These are phyloP conservation scores for Cicer yamashitae DNA, from an alignment of 306 rosid species.

Conservation along the genomic window DNA sequence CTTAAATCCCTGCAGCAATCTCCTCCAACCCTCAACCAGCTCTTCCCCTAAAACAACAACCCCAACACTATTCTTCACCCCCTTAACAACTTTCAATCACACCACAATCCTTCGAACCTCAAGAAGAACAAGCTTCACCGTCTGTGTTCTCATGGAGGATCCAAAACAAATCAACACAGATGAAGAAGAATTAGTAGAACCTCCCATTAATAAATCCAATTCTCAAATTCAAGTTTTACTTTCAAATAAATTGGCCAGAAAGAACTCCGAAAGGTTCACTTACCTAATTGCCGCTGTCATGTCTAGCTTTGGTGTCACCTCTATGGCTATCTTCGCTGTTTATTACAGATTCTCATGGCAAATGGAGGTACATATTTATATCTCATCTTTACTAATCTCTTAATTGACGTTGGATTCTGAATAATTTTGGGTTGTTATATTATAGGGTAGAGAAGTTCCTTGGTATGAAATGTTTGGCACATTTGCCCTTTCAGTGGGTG, in stretches of 20 bases:
- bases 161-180: slow-evolving; percentile 52
- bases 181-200: slow-evolving; percentile 5
- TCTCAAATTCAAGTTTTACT: not conserved
- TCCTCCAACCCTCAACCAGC: slow-evolving; percentile 39
- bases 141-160: slow-evolving; percentile 70
- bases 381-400: no score
- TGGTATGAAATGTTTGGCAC: slow-evolving; percentile 84
- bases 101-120: slow-evolving; percentile 35
- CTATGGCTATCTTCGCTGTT: slow-evolving; percentile 87
- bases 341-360: slow-evolving; percentile 92
- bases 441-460: slow-evolving; percentile 44
- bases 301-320: slow-evolving; percentile 91
- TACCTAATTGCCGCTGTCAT: slow-evolving; percentile 84
- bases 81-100: slow-evolving; percentile 43
- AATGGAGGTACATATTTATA: slow-evolving; percentile 59
- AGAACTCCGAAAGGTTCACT: slow-evolving; percentile 76
- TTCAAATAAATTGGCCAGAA: slow-evolving; percentile 62
- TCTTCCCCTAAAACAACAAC: slow-evolving; percentile 44
- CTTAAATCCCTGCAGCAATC: slow-evolving; percentile 54
- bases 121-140: slow-evolving; percentile 51
- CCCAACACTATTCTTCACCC: slow-evolving; percentile 46
- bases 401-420: not conserved
- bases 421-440: not conserved
- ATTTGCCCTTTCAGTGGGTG: slow-evolving; percentile 90
- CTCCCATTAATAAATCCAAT: slow-evolving; percentile 34